Evolutionary conservation across 2,329 filamentous ascomycete species (phyloP).

Genomic region (Ceratocystis cubensis): DNA sequence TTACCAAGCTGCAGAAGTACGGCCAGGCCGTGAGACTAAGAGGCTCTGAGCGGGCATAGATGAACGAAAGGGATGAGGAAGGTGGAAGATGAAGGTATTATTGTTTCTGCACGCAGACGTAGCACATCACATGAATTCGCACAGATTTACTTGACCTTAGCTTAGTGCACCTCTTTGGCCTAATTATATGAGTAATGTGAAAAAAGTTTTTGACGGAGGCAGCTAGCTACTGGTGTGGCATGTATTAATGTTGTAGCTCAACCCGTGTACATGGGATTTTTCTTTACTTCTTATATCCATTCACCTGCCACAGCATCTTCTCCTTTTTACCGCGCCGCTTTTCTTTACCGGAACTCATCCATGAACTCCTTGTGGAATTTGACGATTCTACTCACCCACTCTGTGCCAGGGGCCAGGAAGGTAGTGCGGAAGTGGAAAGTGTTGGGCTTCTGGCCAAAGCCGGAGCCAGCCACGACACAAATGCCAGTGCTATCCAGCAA

Average conservation of each 20-base stretch:
- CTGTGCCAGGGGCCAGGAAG: slow-evolving; percentile 88
- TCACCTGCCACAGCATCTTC: neutral
- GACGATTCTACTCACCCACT: slow-evolving; percentile 78
- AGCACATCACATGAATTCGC: slow-evolving; percentile 13
- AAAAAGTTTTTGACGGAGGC: too few relatives aligned
- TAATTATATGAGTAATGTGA: too few relatives aligned
- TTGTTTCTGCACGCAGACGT: slow-evolving; percentile 9
- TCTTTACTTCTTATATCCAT: neutral
- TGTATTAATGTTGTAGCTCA: neutral
- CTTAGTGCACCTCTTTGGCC: neutral
- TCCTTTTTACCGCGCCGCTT: neutral
- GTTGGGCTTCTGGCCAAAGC: slow-evolving; percentile 87
- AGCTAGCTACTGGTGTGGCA: neutral
- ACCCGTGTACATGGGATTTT: neutral
- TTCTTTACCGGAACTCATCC: slow-evolving; percentile 53
- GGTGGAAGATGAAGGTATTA: neutral
- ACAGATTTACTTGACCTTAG: neutral
- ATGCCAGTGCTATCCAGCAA: slow-evolving; percentile 89
- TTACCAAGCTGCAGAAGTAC: slow-evolving; percentile 99
- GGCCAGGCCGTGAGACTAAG: slow-evolving; percentile 88
- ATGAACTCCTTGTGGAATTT: slow-evolving; percentile 90
- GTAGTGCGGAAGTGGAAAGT: slow-evolving; percentile 93
- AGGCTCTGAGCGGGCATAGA: slow-evolving; percentile 79
- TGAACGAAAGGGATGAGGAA: neutral
- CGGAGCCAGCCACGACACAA: slow-evolving; percentile 82